Conservation (phyloP, 176 grass and related monocot genomes). For the Avena sativa region DNA sequence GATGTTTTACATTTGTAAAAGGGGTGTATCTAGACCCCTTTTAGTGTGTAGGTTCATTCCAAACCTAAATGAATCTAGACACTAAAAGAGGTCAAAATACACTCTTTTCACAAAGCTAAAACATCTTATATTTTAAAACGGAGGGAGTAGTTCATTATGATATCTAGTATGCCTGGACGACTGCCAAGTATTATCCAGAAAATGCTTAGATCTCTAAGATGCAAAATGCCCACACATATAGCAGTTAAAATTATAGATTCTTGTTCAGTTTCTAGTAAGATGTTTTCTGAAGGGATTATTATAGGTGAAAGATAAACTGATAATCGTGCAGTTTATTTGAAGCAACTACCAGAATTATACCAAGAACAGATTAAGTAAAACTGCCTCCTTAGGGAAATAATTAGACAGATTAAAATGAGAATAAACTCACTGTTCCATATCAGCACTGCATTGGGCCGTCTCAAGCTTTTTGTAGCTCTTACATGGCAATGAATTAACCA, state of each 20-base stretch:
- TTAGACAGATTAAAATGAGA: conserved; percentile 20
- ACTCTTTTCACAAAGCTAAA: too few species aligned
- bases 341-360: neutral
- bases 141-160: too few species aligned
- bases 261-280: neutral
- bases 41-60: too few species aligned
- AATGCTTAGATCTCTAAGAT: conserved; percentile 32
- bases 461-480: conserved; percentile 82
- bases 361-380: conserved; percentile 28
- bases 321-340: neutral
- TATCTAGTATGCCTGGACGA: neutral
- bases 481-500: conserved; percentile 87
- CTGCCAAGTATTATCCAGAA: conserved; percentile 9
- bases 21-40: too few species aligned
- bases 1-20: too few species aligned
- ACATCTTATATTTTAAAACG: too few species aligned
- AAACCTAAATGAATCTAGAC: too few species aligned
- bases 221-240: neutral
- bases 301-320: conserved; percentile 11
- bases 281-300: conserved; percentile 3
- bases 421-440: conserved; percentile 90
- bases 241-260: conserved; percentile 13
- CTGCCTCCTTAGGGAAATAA: conserved; percentile 2
- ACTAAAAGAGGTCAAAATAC: too few species aligned
- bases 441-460: conserved; percentile 59